phyloP scores from a whole-genome alignment of 331 rosid species.

The Dryas integrifolia region DNA sequence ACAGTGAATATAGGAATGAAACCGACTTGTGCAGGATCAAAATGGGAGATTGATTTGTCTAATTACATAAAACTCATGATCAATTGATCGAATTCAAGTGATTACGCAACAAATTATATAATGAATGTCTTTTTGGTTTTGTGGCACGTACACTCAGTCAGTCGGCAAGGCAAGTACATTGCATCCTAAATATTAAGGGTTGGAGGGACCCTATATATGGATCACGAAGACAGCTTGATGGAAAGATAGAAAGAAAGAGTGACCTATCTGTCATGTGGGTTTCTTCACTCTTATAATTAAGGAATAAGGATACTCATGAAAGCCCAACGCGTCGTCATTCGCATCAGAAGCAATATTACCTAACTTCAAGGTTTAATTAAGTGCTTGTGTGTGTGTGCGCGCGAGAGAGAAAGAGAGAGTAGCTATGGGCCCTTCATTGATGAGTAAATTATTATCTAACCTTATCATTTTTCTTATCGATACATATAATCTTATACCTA shows the following conservation, averaged over 20 bases:
- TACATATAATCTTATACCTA: neutral
- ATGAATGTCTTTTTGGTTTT: too few species aligned
- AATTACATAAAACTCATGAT: too few species aligned
- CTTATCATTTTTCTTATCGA: neutral
- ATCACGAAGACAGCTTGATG: slow-evolving; percentile 15
- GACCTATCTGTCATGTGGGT: slow-evolving; percentile 6
- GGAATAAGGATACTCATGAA: neutral
- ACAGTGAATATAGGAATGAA: too few species aligned
- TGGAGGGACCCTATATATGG: neutral
- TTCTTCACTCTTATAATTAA: neutral
- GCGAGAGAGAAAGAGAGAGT: neutral
- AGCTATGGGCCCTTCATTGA: neutral
- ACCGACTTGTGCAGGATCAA: too few species aligned
- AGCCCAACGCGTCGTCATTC: neutral
- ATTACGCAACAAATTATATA: too few species aligned
- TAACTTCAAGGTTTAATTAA: neutral
- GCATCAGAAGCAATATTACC: too few species aligned
- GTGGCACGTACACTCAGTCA: too few species aligned
- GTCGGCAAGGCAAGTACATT: slow-evolving; percentile 12
- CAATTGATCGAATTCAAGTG: too few species aligned
- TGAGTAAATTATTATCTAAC: neutral
- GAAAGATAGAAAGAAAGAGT: neutral
- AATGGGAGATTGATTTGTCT: too few species aligned
- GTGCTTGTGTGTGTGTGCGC: too few species aligned
- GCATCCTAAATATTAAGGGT: slow-evolving; percentile 21